A percentile compares a stretch with the other conserved stretches of the same genome.
These are phyloP conservation scores for Adansonia rubrostipa DNA, from an alignment of 441 rosid genomes.

Conservation along the genomic window DNA sequence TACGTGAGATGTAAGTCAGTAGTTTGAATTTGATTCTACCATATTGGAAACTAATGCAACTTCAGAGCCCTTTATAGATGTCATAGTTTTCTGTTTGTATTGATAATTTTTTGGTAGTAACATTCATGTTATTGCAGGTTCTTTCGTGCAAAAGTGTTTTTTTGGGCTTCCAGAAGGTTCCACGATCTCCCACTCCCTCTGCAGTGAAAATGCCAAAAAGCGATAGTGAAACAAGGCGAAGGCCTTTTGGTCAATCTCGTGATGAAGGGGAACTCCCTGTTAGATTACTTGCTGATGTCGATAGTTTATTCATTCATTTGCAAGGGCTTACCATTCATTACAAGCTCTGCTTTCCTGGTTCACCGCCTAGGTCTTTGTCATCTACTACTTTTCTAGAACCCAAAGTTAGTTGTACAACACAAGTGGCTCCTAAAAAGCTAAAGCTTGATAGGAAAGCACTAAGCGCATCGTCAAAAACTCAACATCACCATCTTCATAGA, in stretches of 20 bases:
- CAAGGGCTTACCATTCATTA: constrained; percentile 81
- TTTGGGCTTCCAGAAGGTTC: constrained; percentile 88
- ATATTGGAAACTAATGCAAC: background rate
- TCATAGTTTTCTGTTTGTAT: background rate
- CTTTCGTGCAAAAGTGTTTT: constrained; percentile 86
- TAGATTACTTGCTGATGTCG: constrained; percentile 83
- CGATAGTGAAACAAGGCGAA: constrained; percentile 74
- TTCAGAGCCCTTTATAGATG: background rate
- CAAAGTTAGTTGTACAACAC: constrained; percentile 52
- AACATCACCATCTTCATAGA: constrained; percentile 66
- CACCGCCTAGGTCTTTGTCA: constrained; percentile 56
- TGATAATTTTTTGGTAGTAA: background rate
- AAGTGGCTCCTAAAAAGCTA: constrained; percentile 56
- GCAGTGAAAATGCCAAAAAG: constrained; percentile 71
- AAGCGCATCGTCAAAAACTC: constrained; percentile 51
- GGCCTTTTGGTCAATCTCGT: constrained; percentile 50
- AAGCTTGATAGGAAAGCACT: constrained; percentile 64
- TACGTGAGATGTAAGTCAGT: background rate
- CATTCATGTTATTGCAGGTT: constrained; percentile 51
- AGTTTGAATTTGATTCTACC: background rate
- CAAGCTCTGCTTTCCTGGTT: constrained; percentile 74
- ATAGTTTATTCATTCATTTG: constrained; percentile 71
- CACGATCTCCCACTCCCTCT: constrained; percentile 86
- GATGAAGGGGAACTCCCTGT: constrained; percentile 76
- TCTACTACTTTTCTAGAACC: constrained; percentile 55